Evolutionary conservation across 345 rosid species (phyloP), one percentile per base, ranked within the genome.

Genomic region (Eucalyptus tenuipes): DNA sequence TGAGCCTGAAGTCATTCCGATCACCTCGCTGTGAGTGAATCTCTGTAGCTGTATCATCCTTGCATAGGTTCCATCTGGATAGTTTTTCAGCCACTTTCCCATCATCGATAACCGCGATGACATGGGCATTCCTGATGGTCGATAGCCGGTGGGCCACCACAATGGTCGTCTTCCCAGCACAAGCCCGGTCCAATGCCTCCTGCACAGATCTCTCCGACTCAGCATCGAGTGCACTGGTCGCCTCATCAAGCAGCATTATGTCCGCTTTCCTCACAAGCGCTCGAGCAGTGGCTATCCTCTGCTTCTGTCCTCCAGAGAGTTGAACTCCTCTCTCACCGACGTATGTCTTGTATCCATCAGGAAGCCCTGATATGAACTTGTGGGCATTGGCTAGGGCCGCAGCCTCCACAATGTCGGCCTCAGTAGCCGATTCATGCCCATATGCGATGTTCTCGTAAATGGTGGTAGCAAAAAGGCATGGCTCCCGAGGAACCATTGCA

Each of bases 301-400:
- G 99, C 92, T 97, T 98, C 90, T 98, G 98, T 27, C 99, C 99
- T n/a, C 99, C 99, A 0, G 99, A 98, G 49, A 98, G 94, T 86
- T 96, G 99, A 59, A 95, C 96, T 11, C 99, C 99, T 88, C 98
- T 92, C 92, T 97, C 99, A 27, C 99, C 99, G 0, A 96, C 99
- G 29, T 86, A 94, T 9, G 99, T 98, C 75, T 94, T 95, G 93
- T 97, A 98, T 13, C 98, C 99, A 4, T 97, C 96, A 0, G 99
- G 99, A 48, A 98, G 87, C 27, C 94, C 88, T 18, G 99, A 98
- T 86, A 98, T 89, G 93, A 98, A 98, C 87, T 97, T 96, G 90
- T 96, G 96, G 3, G 99, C 99, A 89, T 96, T 98, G 89, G 99
- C 98, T 88, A 94, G 87, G 64, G 96, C 94, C 11, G 99, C 99